A percentile compares a stretch with the other conserved stretches of the same genome.
Evolutionary conservation across 768 basidiomycete genomes (phyloP).

Genomic region (Rhodosporidiobolus odoratus): DNA sequence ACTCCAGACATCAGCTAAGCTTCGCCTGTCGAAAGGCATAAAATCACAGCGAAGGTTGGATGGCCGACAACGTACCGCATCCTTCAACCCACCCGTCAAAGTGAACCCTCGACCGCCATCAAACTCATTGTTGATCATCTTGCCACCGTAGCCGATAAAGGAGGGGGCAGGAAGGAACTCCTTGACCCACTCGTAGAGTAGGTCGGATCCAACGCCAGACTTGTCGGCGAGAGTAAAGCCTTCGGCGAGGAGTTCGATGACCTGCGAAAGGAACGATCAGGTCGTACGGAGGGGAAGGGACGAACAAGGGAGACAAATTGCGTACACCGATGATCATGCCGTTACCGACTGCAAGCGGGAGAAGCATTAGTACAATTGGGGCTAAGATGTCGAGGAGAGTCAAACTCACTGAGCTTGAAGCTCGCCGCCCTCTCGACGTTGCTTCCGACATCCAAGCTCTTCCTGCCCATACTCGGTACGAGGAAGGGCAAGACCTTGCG

Average conservation of each 20-base stretch:
- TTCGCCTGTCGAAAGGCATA: slow-evolving; percentile 49
- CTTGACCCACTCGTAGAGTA: slow-evolving; percentile 56
- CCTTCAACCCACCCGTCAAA: slow-evolving; percentile 75
- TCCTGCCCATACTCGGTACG: slow-evolving; percentile 70
- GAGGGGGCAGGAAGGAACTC: slow-evolving; percentile 57
- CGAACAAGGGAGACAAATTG: too few relatives aligned
- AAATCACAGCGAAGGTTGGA: slow-evolving; percentile 15
- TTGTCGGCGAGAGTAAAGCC: slow-evolving; percentile 79
- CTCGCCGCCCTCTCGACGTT: slow-evolving; percentile 79
- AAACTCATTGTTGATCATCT: slow-evolving; percentile 69
- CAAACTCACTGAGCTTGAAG: slow-evolving; percentile 60
- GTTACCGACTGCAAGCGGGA: slow-evolving; percentile 10
- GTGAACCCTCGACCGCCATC: slow-evolving; percentile 69
- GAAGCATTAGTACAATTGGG: too few relatives aligned
- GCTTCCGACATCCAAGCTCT: slow-evolving; percentile 67
- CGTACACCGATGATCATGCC: slow-evolving; percentile 1
- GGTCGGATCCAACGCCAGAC: slow-evolving; percentile 65
- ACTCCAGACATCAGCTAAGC: background rate
- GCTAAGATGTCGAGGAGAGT: background rate
- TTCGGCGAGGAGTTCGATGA: slow-evolving; percentile 72
- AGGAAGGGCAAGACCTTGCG: slow-evolving; percentile 71
- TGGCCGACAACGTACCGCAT: slow-evolving; percentile 51
- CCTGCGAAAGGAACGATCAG: background rate
- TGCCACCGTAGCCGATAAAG: slow-evolving; percentile 52
- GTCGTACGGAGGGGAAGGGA: background rate